These are phyloP conservation scores for Arctium lappa DNA, from an alignment of 129 eudicot species.

Conservation along the genomic window DNA sequence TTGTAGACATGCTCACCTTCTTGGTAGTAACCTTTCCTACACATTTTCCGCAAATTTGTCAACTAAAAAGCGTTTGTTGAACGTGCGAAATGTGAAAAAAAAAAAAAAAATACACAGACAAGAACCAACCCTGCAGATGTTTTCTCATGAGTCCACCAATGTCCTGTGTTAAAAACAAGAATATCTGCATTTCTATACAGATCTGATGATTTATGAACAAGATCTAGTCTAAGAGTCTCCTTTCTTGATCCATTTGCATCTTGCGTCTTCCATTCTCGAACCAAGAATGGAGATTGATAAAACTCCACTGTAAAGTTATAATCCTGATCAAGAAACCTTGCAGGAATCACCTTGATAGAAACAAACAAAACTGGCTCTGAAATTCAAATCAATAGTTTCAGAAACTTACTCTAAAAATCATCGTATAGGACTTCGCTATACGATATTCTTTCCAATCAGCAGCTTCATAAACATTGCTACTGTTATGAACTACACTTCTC, in stretches of 20 bases:
- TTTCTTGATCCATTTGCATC: constrained; percentile 37
- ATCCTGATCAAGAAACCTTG: constrained; percentile 31
- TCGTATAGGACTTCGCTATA: constrained; percentile 44
- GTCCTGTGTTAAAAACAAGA: constrained; percentile 55
- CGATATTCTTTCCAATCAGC: constrained; percentile 46
- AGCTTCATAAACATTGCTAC: constrained; percentile 48
- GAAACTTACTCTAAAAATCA: constrained; percentile 37
- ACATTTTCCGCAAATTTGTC: background rate
- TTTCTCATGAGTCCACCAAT: constrained; percentile 72
- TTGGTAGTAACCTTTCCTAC: constrained; percentile 60
- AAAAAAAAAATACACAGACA: background rate
- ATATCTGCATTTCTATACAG: constrained; percentile 44
- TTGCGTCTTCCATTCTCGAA: constrained; percentile 51
- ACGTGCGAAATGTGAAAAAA: background rate
- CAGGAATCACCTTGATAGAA: background rate
- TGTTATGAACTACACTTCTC: constrained; percentile 36
- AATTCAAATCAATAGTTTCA: background rate
- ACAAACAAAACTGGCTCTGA: background rate
- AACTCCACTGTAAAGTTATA: constrained; percentile 52
- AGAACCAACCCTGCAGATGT: constrained; percentile 44
- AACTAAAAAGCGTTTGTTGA: background rate
- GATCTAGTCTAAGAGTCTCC: constrained; percentile 56
- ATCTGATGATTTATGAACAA: constrained; percentile 35
- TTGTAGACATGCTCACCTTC: constrained; percentile 54
- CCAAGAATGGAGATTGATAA: constrained; percentile 45